Percentiles rank a stretch among this genome's conserved stretches.
Conservation (phyloP, 371 early-diverging fungal species). For the Homolaphlyctis polyrhiza region DNA sequence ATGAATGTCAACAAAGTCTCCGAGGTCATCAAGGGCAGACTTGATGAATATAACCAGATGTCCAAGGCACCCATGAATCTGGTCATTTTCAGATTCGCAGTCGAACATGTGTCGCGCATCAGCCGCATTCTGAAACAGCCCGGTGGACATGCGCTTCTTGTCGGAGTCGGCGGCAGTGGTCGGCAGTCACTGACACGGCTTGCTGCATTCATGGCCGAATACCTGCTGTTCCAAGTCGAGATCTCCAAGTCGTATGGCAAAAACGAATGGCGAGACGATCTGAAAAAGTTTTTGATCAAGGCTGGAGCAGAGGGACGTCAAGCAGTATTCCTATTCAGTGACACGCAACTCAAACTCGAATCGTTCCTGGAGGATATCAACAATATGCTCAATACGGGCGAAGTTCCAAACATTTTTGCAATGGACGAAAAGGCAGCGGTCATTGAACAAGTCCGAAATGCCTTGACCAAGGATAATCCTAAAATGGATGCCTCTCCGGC, state of each 20-base stretch:
- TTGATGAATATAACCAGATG: constrained; percentile 53
- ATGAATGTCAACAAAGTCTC: constrained; percentile 33
- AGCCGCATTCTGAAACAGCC: constrained; percentile 49
- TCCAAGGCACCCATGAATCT: constrained; percentile 55
- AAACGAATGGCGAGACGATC: constrained; percentile 50
- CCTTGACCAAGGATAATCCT: constrained; percentile 44
- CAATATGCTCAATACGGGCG: constrained; percentile 54
- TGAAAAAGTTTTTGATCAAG: constrained; percentile 46
- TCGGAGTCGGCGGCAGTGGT: constrained; percentile 54
- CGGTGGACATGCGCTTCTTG: constrained; percentile 48
- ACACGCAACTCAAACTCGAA: constrained; percentile 46
- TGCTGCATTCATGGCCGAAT: constrained; percentile 50
- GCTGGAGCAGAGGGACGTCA: constrained; percentile 44
- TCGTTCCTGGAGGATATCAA: constrained; percentile 52
- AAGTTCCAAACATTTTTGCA: constrained; percentile 52
- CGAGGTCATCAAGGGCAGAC: constrained; percentile 39
- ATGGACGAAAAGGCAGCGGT: constrained; percentile 52
- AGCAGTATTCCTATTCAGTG: constrained; percentile 47
- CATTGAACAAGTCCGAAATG: constrained; percentile 41
- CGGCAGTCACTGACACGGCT: constrained; percentile 47
- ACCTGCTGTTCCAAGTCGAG: constrained; percentile 46
- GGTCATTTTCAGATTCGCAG: constrained; percentile 51
- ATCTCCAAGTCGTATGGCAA: constrained; percentile 48
- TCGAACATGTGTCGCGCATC: constrained; percentile 51
- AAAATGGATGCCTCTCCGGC: constrained; percentile 45